Percentiles rank a stretch among this genome's conserved stretches.
These are phyloP conservation scores for Oryza punctata DNA, from an alignment of 176 grass and related monocot genomes.

Conservation along the genomic window DNA sequence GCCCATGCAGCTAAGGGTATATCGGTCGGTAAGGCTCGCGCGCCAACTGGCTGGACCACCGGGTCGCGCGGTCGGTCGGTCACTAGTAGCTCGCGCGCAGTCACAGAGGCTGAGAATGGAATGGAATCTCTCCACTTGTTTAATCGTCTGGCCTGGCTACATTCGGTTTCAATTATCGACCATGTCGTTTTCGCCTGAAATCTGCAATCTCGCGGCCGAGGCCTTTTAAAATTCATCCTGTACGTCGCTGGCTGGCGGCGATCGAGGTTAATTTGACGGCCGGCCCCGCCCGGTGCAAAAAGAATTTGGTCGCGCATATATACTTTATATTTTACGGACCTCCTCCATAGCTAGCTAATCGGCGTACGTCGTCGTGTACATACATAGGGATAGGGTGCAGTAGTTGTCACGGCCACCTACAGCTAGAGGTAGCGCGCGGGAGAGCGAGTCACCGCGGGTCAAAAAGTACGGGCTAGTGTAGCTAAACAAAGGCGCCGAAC, in stretches of 20 bases:
- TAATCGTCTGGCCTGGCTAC: slow-evolving; percentile 11
- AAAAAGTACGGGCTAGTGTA: slow-evolving; percentile 24
- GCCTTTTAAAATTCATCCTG: slow-evolving; percentile 2
- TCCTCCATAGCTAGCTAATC: not conserved
- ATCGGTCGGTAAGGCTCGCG: not conserved
- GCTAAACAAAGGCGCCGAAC: not conserved
- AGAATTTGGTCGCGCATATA: not conserved
- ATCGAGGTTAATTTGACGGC: not conserved
- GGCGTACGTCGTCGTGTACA: not conserved
- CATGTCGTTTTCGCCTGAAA: slow-evolving; percentile 38
- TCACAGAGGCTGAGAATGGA: slow-evolving; percentile 21
- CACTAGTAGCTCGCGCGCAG: too few species aligned
- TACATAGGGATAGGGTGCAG: too few species aligned
- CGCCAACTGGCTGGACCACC: not conserved
- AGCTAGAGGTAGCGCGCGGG: not conserved
- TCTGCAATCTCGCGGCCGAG: slow-evolving; percentile 22
- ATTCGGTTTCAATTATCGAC: slow-evolving; percentile 32
- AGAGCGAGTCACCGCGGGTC: not conserved
- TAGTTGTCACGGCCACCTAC: slow-evolving; percentile 42
- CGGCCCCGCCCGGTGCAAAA: not conserved
- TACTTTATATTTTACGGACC: not conserved
- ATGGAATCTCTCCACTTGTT: slow-evolving; percentile 47
- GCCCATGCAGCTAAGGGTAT: not conserved
- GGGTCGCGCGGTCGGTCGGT: not conserved
- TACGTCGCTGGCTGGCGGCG: slow-evolving; percentile 31